Percentiles rank a stretch among this genome's conserved stretches.
phyloP scores from a whole-genome alignment of 305 asterid genomes.

The Fraxinus floribunda region DNA sequence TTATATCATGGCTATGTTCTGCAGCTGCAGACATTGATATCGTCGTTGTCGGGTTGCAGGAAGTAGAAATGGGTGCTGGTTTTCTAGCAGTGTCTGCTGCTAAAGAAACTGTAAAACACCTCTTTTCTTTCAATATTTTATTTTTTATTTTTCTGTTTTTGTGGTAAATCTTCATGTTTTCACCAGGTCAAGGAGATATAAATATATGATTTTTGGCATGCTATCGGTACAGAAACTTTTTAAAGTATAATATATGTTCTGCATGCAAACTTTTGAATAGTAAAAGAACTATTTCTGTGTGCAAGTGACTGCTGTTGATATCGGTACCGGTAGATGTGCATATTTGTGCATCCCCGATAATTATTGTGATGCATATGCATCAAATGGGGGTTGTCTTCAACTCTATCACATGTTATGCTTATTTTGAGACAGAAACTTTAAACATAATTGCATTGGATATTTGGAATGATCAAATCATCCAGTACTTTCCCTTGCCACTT shows the following conservation, averaged over 20 bases:
- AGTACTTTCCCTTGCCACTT: neutral
- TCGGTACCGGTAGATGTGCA: neutral
- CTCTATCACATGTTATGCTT: neutral
- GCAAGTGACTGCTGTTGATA: neutral
- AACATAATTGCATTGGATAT: neutral
- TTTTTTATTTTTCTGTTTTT: neutral
- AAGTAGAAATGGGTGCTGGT: conserved; percentile 99
- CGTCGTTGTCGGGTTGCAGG: conserved; percentile 88
- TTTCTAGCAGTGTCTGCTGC: conserved; percentile 99
- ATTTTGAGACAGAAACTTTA: neutral
- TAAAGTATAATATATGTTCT: neutral
- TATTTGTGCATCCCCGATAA: neutral
- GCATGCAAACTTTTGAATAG: neutral
- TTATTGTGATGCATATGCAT: neutral
- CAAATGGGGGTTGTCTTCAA: neutral
- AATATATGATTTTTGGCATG: neutral
- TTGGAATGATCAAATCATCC: neutral
- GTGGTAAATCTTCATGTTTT: conserved; percentile 12
- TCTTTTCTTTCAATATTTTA: conserved; percentile 11
- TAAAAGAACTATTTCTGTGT: neutral
- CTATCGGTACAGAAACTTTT: neutral
- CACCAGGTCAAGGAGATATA: neutral
- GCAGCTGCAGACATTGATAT: conserved; percentile 73
- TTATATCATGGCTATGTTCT: conserved; percentile 82
- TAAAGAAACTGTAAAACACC: conserved; percentile 76